Evolutionary conservation across 2,329 filamentous ascomycete genomes (phyloP), one percentile per base, ranked within the genome.

Genomic region (Metarhizium guizhouense): DNA sequence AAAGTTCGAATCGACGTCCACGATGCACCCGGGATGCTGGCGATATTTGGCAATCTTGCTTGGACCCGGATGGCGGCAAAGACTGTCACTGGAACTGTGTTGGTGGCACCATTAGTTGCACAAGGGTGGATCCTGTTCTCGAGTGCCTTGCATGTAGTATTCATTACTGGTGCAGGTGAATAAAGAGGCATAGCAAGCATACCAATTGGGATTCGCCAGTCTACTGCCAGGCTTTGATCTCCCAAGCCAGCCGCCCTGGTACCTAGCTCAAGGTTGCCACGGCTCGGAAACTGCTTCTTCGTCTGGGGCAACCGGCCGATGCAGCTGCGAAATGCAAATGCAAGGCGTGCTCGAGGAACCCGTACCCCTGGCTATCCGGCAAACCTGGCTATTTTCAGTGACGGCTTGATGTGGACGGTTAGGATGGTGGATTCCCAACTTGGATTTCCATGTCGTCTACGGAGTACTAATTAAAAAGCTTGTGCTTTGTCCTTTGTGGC

Each of bases 281-380:
- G 51, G 40, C 42, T 40, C 36, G 16, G 51, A n/a, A 18, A n/a
- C 16, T 47, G 30, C 25, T 20, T 18, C 29, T 40, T 49, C 20
- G n/a, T 48, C 43, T 49, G 45, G 52, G 52, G 45, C 45, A 48
- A 42, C 45, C n/a, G n/a, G 52, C 43, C 43, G 34, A 29, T 49
- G 43, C 43, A 40, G 30, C 11, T 30, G 6, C 45, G 14, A 14
- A 34, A 32, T 42, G 32, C 43, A 49, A 40, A 38, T 13, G n/a
- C 52, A 48, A 45, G n/a, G 38, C 38, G 11, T 13, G 38, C 13
- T 40, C 38, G 14, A 16, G 38, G 38, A 36, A 25, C 25, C 32
- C 10, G 32, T 34, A 25, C 25, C 25, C 25, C 32, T 34, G 32
- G 32, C 10, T 7, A 34, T 34, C 10, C 10, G 32, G 6, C 7